Base-by-base conservation (phyloP, 768 basidiomycete genomes). In the Amanita rimosa region DNA sequence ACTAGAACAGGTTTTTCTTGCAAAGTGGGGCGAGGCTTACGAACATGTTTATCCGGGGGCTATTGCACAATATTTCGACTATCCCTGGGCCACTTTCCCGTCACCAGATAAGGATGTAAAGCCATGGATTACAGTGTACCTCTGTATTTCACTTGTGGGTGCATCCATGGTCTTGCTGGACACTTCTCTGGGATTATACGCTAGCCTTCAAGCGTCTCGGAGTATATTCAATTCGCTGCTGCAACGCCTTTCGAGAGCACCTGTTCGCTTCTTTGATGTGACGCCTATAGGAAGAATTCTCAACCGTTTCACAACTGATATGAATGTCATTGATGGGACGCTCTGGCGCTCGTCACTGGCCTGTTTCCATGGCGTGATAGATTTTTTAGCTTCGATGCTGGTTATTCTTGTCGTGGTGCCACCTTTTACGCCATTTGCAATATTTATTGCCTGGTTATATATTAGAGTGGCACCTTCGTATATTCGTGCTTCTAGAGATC, bases 281-380 rank as follows among this genome's bases (percentile, higher is more conserved):
- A 86, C 83, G 3, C 85, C 85, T 1, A 78, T 83, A 34, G 88
- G 88, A 8, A 69, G 85, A 6, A 84, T 91, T 54, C 70, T 86
- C 34, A 89, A 90, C 57, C 75, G 90, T 14, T 85, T 91, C 58
- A 84, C 83, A 11, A 73, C 76, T 6, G 85, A 90, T 55, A 81
- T 90, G 57, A 80, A 79, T 45, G 81, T 80, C 4, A 78, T 89
- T 37, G 87, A 91, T 58, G 71, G 74, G 5, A 70, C 75, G 0
- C 67, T 86, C 1, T 75, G 80, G 54, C 64, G 63, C 45, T 81
- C 81, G 5, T 75, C 73, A 4, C 64, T 78, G 33, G 63, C 62
- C 6, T 81, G 79, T 42, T 58, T 84, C 11, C 68, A 71, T 4
- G 81, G 81, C 4, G 61, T 75, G 6, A 62, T 85, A 51, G 77